Base-by-base conservation (phyloP, 305 asterid species). In the Fraxinus velutina region DNA sequence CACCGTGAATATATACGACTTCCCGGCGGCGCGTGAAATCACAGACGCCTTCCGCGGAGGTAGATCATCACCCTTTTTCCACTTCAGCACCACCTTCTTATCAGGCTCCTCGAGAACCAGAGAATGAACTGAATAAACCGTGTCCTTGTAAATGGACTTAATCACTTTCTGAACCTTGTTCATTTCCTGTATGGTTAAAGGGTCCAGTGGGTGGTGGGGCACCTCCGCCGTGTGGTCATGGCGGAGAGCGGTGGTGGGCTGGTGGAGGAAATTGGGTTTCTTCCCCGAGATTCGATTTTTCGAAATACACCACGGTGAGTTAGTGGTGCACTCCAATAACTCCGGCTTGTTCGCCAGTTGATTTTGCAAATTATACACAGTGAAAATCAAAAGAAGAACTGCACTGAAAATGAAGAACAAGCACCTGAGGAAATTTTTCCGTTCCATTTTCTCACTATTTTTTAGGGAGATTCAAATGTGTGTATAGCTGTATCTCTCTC, bases 141-240 rank as follows among this genome's bases (percentile, higher is more conserved):
- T 47, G 5, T 64, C 70, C 13, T 8, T 37, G 84, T 80, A 90
- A 70, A 76, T 9, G 2, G 88, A 60, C 52, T 82, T 82, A 42
- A 93, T 72, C 7, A 83, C 87, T 24, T 57, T n/a, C 22, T 88
- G 77, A 15, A 87, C 94, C 8, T 73, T 76, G 84, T 79, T 85
- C 84, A 93, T 87, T 85, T 93, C 98, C 64, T 50, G 71, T 42
- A 87, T 27, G 22, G 97, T 90, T 42, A 93, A 86, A 9, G 97
- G 98, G 80, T 93, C 98, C 0, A 93, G 86, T 0, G 97, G 95
- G 87, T 93, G 94, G 82, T 70, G 90, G 12, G 92, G 88, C 70
- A 85, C 81, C 1, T 81, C 87, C 9, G 13, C 44, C 8, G 87
- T 36, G 88, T 89, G 92, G 87, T 87, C 84, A 10, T 73, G 86